Evolutionary conservation across 805 yeast genomes (phyloP), one percentile per base, ranked within the genome.

Genomic region (Metschnikowia koreensis): DNA sequence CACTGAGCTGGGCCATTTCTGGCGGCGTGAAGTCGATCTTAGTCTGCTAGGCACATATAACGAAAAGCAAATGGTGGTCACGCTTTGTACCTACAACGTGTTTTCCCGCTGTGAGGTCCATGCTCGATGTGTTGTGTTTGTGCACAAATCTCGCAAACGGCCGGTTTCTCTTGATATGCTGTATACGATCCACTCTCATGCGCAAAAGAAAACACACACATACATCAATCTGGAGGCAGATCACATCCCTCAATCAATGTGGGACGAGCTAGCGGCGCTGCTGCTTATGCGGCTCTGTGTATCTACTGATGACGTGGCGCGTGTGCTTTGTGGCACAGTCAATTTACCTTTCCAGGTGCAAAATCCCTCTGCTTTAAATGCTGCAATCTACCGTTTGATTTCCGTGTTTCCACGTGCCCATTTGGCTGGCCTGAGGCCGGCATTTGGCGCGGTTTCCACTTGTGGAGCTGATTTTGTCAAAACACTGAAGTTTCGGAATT

Each of bases 31-130:
- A 29, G 49, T 47, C 10, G 54, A 46, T 28, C 46, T 41, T 9
- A 11, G 17, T 9, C 17, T 48, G 22, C 46, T 45, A 8, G 57
- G 59, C 36, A 33, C 39, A 5, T 43, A 46, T 41, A 36, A 63
- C 65, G 33, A 60, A 63, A 15, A 62, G 51, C 55, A 68, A 60
- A 54, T 79, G 43, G 64, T 65, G 45, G 79, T 79, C 22, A 83
- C 89, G 0, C 83, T 76, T 57, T 86, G 90, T 66, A 68, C 84
- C 13, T 89, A 83, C 71, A 92, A 94, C 66, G 77, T 86, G 16
- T 89, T 94, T 61, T 73, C 83, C 38, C 79, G 78, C 50, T 79
- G 86, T 6, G 99, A 93, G 66, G 70, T 92, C 38, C 75, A 97
- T 82, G 90, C 59, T 66, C 83, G 61, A 78, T 81, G 64, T 53